phyloP scores from a whole-genome alignment of 116 monocot species.

The Iris pallida region DNA sequence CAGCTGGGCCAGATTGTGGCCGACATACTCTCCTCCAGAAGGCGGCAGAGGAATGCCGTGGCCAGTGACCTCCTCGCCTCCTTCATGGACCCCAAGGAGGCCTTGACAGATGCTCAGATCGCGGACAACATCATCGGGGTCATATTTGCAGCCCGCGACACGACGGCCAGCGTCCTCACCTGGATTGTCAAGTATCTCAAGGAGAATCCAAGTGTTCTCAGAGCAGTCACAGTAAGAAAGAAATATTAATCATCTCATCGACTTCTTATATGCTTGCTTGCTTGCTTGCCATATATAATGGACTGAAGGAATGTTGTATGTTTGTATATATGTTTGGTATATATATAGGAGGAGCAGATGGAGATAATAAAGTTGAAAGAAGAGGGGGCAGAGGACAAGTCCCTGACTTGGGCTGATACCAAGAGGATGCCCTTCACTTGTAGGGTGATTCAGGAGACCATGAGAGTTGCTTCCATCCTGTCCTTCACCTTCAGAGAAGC shows the following conservation, averaged over 20 bases:
- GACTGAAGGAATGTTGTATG: neutral
- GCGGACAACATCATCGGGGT: slow-evolving; percentile 90
- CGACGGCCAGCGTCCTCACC: slow-evolving; percentile 88
- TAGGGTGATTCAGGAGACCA: slow-evolving; percentile 88
- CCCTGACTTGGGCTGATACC: slow-evolving; percentile 71
- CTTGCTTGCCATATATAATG: neutral
- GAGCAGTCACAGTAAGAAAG: slow-evolving; percentile 60
- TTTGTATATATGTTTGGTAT: too few species aligned
- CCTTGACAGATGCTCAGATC: slow-evolving; percentile 76
- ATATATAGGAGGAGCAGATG: slow-evolving; percentile 78
- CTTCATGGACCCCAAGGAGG: slow-evolving; percentile 58
- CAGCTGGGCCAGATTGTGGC: slow-evolving; percentile 42
- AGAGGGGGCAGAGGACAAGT: slow-evolving; percentile 14
- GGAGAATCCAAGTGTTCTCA: slow-evolving; percentile 64
- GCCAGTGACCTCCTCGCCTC: slow-evolving; percentile 52
- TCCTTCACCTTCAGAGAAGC: slow-evolving; percentile 95
- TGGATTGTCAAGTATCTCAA: slow-evolving; percentile 90
- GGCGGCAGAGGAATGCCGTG: slow-evolving; percentile 9
- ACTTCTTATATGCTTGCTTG: neutral
- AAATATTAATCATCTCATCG: neutral
- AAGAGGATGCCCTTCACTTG: slow-evolving; percentile 70
- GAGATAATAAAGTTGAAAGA: slow-evolving; percentile 31
- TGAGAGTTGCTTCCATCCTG: slow-evolving; percentile 77
- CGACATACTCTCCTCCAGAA: slow-evolving; percentile 41
- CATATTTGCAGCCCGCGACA: slow-evolving; percentile 89